Conservation (phyloP, 441 rosid genomes). For the Daphne laureola region DNA sequence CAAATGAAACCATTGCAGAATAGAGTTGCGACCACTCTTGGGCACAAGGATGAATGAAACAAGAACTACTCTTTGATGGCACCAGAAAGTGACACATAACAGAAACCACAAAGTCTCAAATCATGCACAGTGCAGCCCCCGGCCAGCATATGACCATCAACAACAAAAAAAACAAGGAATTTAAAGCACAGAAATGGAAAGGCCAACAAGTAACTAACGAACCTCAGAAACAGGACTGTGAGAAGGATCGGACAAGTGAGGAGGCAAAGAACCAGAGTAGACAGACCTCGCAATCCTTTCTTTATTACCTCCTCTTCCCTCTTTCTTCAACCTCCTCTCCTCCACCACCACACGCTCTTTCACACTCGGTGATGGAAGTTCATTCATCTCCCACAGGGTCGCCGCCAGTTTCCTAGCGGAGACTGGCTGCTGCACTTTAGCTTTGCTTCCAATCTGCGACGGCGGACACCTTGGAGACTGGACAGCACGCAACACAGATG, state of each 20-base stretch:
- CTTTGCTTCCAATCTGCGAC: slow-evolving; percentile 39
- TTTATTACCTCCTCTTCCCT: slow-evolving; percentile 31
- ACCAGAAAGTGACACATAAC: too few relatives aligned
- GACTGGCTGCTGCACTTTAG: slow-evolving; percentile 45
- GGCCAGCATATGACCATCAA: too few relatives aligned
- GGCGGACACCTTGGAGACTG: slow-evolving; percentile 49
- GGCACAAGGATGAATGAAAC: too few relatives aligned
- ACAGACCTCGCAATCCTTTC: slow-evolving; percentile 47
- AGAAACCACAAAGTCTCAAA: too few relatives aligned
- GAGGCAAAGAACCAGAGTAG: slow-evolving; percentile 78
- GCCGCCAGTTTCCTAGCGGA: slow-evolving; percentile 98
- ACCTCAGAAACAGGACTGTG: slow-evolving; percentile 97
- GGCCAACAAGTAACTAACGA: slow-evolving; percentile 4
- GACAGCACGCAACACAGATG: slow-evolving; percentile 35
- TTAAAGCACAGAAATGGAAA: background rate
- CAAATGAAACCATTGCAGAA: too few relatives aligned
- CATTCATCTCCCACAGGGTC: slow-evolving; percentile 97
- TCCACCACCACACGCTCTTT: slow-evolving; percentile 33
- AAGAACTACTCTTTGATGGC: too few relatives aligned
- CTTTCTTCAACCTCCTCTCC: slow-evolving; percentile 37
- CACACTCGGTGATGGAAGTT: slow-evolving; percentile 72
- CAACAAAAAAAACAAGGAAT: too few relatives aligned
- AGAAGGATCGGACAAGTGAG: slow-evolving; percentile 95
- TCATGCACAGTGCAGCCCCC: too few relatives aligned
- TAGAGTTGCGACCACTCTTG: too few relatives aligned